Percentiles rank a stretch among this genome's conserved stretches.
Evolutionary conservation across 1,139 yeast genomes (phyloP).

Genomic region (Nakaseomyces glabratus): DNA sequence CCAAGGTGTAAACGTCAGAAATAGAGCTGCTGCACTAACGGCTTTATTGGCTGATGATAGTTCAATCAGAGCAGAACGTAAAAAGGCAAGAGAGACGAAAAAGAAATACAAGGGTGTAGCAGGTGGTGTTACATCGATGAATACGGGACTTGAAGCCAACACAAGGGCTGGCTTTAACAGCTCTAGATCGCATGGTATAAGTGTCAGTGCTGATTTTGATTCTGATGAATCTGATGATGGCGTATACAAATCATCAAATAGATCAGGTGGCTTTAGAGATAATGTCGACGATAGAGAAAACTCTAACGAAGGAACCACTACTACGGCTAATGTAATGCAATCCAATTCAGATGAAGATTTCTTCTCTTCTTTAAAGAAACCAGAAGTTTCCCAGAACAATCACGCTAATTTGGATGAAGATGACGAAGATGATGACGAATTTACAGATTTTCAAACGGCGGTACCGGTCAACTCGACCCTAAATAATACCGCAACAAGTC

Average conservation of each 20-base stretch:
- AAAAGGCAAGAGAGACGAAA: constrained; percentile 75
- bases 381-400: constrained; percentile 8
- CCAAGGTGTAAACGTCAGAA: constrained; percentile 92
- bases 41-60: constrained; percentile 68
- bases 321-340: constrained; percentile 24
- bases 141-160: constrained; percentile 16
- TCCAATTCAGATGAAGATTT: constrained; percentile 36
- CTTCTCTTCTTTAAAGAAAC: constrained; percentile 9
- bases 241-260: constrained; percentile 9
- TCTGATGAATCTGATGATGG: constrained; percentile 48
- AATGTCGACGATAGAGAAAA: constrained; percentile 1
- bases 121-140: constrained; percentile 34
- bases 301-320: constrained; percentile 14
- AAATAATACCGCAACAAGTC: constrained; percentile 12
- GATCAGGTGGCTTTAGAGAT: constrained; percentile 9
- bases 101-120: constrained; percentile 73
- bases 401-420: constrained; percentile 21
- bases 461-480: constrained; percentile 31
- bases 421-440: constrained; percentile 76
- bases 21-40: constrained; percentile 71
- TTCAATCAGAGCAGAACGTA: constrained; percentile 72
- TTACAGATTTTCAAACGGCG: constrained; percentile 90
- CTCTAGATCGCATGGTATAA: constrained; percentile 26
- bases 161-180: constrained; percentile 27
- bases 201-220: constrained; percentile 38